A percentile compares a stretch with the other conserved stretches of the same genome.
phyloP scores from a whole-genome alignment of 805 yeast genomes.

The Yarrowia keelungensis region DNA sequence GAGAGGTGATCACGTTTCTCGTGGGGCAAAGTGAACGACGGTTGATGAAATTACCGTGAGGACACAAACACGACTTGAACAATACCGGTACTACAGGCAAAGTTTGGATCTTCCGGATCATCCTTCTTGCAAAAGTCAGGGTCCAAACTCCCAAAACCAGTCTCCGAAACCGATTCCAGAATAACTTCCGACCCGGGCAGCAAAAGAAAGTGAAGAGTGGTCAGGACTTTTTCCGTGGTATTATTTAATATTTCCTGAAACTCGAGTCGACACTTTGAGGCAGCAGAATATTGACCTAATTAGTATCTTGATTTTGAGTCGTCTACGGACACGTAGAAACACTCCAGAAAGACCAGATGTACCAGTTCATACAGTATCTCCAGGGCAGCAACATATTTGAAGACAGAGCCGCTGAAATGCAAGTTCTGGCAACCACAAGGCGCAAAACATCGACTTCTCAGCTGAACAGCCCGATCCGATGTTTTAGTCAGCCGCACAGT shows the following conservation, averaged over 20 bases:
- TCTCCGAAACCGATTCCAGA: slow-evolving; percentile 12
- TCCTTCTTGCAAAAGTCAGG: slow-evolving; percentile 1
- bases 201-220: neutral
- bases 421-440: neutral
- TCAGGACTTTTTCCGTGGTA: neutral
- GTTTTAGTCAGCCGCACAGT: neutral
- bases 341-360: too few relatives aligned
- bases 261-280: too few relatives aligned
- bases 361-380: too few relatives aligned
- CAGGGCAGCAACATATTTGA: too few relatives aligned
- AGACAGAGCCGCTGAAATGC: too few relatives aligned
- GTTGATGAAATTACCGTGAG: neutral
- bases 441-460: too few relatives aligned
- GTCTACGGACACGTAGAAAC: too few relatives aligned
- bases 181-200: slow-evolving; percentile 19
- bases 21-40: too few relatives aligned
- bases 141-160: slow-evolving; percentile 10
- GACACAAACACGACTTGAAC: neutral
- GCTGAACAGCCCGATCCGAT: neutral
- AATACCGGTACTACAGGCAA: neutral
- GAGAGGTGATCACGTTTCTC: neutral
- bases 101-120: neutral
- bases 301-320: too few relatives aligned
- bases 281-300: too few relatives aligned
- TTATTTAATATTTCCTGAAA: too few relatives aligned